phyloP scores from a whole-genome alignment of 768 basidiomycete species.

The Amanita pseudoporphyria region DNA sequence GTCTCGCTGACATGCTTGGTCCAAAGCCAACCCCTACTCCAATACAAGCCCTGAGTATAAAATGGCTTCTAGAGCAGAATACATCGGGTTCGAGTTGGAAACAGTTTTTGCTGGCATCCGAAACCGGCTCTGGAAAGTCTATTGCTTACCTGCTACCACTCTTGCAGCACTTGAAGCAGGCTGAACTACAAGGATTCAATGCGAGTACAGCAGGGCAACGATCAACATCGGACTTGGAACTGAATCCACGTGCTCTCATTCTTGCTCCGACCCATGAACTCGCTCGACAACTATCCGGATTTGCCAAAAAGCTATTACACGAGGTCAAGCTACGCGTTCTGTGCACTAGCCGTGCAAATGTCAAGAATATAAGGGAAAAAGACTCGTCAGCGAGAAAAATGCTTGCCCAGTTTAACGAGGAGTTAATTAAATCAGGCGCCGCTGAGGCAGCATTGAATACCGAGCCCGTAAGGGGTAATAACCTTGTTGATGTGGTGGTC shows the following conservation, averaged over 20 bases:
- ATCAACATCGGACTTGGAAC: slow-evolving; percentile 3
- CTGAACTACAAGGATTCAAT: slow-evolving; percentile 28
- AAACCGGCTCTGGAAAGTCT: slow-evolving; percentile 90
- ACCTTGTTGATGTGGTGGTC: slow-evolving; percentile 46
- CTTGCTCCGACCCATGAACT: slow-evolving; percentile 89
- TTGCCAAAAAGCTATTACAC: slow-evolving; percentile 70
- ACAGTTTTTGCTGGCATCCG: slow-evolving; percentile 69
- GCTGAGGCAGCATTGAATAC: neutral
- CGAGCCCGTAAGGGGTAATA: neutral
- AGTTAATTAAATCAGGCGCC: neutral
- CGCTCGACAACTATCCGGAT: slow-evolving; percentile 64
- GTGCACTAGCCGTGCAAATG: slow-evolving; percentile 59
- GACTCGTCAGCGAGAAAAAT: slow-evolving; percentile 42
- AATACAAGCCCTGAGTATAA: slow-evolving; percentile 69
- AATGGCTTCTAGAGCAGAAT: slow-evolving; percentile 41
- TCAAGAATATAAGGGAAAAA: slow-evolving; percentile 18
- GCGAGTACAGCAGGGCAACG: slow-evolving; percentile 6
- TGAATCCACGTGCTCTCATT: slow-evolving; percentile 67
- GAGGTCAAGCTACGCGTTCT: slow-evolving; percentile 65
- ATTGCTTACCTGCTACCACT: slow-evolving; percentile 84
- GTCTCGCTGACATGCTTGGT: slow-evolving; percentile 51
- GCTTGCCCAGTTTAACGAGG: slow-evolving; percentile 18
- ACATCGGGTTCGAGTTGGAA: slow-evolving; percentile 21
- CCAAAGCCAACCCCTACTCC: slow-evolving; percentile 51
- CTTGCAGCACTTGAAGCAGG: slow-evolving; percentile 65